phyloP scores from a whole-genome alignment of 2,329 filamentous ascomycete species.

The Cytospora mali region DNA sequence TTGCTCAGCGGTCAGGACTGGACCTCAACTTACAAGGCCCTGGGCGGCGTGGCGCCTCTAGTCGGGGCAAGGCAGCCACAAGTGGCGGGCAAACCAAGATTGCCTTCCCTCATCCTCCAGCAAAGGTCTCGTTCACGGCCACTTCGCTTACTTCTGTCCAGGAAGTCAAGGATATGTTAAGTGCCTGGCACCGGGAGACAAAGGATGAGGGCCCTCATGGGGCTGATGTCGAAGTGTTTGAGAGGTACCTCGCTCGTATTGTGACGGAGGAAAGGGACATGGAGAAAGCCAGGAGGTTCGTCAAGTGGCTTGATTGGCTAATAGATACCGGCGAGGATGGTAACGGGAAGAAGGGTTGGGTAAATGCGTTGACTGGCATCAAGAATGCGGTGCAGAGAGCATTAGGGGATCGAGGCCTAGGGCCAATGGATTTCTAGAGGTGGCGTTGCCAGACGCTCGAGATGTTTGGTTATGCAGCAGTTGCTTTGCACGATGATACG shows the following conservation, averaged over 20 bases:
- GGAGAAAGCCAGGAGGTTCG: constrained; percentile 86
- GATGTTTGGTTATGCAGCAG: constrained; percentile 1
- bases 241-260: constrained; percentile 71
- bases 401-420: constrained; percentile 58
- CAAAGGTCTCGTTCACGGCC: constrained; percentile 50
- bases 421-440: constrained; percentile 52
- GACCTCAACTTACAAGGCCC: constrained; percentile 47
- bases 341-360: constrained; percentile 50
- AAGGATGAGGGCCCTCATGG: constrained; percentile 72
- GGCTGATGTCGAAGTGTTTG: constrained; percentile 76
- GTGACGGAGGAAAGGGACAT: constrained; percentile 77
- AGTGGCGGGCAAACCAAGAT: constrained; percentile 46
- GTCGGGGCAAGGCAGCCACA: not conserved
- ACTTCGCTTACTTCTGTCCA: constrained; percentile 45
- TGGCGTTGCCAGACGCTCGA: not conserved
- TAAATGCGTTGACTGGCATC: constrained; percentile 44
- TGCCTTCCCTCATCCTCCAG: constrained; percentile 49
- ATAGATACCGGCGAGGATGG: constrained; percentile 47
- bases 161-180: constrained; percentile 75
- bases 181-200: constrained; percentile 76
- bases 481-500: not conserved
- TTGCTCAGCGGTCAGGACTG: constrained; percentile 55
- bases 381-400: constrained; percentile 58
- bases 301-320: constrained; percentile 67
- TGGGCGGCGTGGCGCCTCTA: constrained; percentile 30